Percentiles rank a stretch among this genome's conserved stretches.
These are phyloP conservation scores for Halenospora varia DNA, from an alignment of 495 filamentous ascomycete species.

Conservation along the genomic window DNA sequence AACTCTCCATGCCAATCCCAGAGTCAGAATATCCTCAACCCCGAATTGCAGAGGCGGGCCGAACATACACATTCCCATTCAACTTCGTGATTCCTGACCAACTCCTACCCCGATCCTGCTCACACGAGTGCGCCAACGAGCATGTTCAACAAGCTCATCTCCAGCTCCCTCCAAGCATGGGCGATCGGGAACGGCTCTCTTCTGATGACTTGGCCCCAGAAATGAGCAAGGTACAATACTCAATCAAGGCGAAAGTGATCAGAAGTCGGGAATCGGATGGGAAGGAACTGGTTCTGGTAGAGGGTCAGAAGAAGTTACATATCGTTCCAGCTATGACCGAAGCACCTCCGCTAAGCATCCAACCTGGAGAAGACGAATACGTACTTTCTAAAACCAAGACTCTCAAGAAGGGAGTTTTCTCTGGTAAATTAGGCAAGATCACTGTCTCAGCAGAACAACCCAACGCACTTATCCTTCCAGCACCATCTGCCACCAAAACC, in stretches of 20 bases:
- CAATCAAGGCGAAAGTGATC: slow-evolving; percentile 54
- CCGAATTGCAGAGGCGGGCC: slow-evolving; percentile 61
- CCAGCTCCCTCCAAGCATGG: slow-evolving; percentile 75
- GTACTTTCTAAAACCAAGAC: slow-evolving; percentile 68
- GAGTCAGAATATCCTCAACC: slow-evolving; percentile 65
- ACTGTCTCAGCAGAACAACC: slow-evolving; percentile 74
- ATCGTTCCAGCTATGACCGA: slow-evolving; percentile 74
- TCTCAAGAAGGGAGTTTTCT: slow-evolving; percentile 73
- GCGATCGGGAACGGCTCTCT: slow-evolving; percentile 50
- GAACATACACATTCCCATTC: slow-evolving; percentile 73
- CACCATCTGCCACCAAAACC: slow-evolving; percentile 31
- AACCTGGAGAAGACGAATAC: slow-evolving; percentile 58
- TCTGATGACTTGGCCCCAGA: slow-evolving; percentile 78
- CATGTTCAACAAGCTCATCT: slow-evolving; percentile 70
- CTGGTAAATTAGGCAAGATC: slow-evolving; percentile 69
- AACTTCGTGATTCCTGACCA: slow-evolving; percentile 80
- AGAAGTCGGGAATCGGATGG: slow-evolving; percentile 28
- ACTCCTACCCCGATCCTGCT: slow-evolving; percentile 53
- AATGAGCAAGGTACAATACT: slow-evolving; percentile 76
- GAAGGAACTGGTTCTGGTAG: slow-evolving; percentile 31
- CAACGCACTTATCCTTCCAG: slow-evolving; percentile 55
- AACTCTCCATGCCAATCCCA: slow-evolving; percentile 74
- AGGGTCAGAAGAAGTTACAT: slow-evolving; percentile 54
- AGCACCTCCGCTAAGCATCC: slow-evolving; percentile 69
- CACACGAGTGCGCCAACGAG: slow-evolving; percentile 48